A percentile compares a stretch with the other conserved stretches of the same genome.
These are phyloP conservation scores for Ogataea paraovalis DNA, from an alignment of 805 yeast species.

Conservation along the genomic window DNA sequence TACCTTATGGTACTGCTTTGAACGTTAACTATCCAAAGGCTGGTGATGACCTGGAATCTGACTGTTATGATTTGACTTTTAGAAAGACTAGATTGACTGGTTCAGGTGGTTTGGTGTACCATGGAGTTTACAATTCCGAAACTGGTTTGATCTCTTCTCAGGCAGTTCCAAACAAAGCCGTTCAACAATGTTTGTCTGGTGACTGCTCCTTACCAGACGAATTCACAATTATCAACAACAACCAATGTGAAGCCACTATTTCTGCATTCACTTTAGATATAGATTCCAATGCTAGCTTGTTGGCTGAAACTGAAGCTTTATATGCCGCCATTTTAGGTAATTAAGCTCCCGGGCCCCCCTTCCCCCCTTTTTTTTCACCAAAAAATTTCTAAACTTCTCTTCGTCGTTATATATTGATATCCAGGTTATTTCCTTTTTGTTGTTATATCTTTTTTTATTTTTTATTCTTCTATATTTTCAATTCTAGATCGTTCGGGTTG, in stretches of 20 bases:
- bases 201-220: slow-evolving; percentile 43
- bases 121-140: slow-evolving; percentile 37
- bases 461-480: background rate
- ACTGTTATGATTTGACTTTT: slow-evolving; percentile 41
- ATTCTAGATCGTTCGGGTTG: too few relatives aligned
- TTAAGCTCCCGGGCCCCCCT: too few relatives aligned
- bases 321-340: background rate
- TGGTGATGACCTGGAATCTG: slow-evolving; percentile 33
- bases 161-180: slow-evolving; percentile 20
- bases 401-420: too few relatives aligned
- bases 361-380: too few relatives aligned
- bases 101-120: slow-evolving; percentile 29
- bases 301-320: background rate
- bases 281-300: slow-evolving; percentile 29
- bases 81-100: slow-evolving; percentile 47
- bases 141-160: slow-evolving; percentile 27
- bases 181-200: slow-evolving; percentile 35
- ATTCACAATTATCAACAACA: slow-evolving; percentile 27
- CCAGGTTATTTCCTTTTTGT: background rate
- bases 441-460: background rate
- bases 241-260: slow-evolving; percentile 40
- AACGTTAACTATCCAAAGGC: slow-evolving; percentile 48
- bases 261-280: slow-evolving; percentile 46
- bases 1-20: slow-evolving; percentile 43
- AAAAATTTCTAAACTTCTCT: background rate